Evolutionary conservation across 345 rosid species (phyloP), one percentile per base, ranked within the genome.

Genomic region (Microthlaspi erraticum): DNA sequence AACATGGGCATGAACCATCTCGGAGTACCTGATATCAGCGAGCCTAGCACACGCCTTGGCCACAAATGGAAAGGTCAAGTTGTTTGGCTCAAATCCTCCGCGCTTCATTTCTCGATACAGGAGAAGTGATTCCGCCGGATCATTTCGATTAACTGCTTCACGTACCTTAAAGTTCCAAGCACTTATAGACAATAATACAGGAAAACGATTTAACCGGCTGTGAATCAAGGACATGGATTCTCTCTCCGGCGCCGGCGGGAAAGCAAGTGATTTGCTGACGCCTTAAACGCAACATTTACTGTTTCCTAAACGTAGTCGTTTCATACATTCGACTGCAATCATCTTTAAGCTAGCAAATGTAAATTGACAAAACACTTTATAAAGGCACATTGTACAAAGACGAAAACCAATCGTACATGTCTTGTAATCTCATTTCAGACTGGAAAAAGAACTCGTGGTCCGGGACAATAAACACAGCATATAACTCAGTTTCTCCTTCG

Each of bases 11-110:
- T 81, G 91, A 60, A 88, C 38, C 56, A 72, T 57, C 20, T 83
- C 76, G 6, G 82, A 60, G 53, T n/a, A 46, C 0, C 19, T 33
- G 34, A 62, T 64, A 23, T 69, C 64, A 33, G 78, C 61, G 48
- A 86, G 77, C 67, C 60, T 80, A 59, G 85, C 91, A 46, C 85
- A 86, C 2, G 94, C 91, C 75, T 88, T 88, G 29, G 84, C 85
- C 19, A 86, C 18, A 66, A 86, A 79, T 18, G 89, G 87, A 43
- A 84, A 88, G 26, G 89, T 88, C 2, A 76, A 76, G 66, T 83
- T 81, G 83, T 81, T 78, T 2, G 94, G 87, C 39, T 80, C 68
- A 8, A 74, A 4, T 32, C 81, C 84, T 9, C 42, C 45, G 26
- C 75, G 82, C 72, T 83, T 83, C 86, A 86, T 71, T 60, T 81